Base-by-base conservation (phyloP, 352 stramenopile genomes). In the Phytophthora fragariaefolia region DNA sequence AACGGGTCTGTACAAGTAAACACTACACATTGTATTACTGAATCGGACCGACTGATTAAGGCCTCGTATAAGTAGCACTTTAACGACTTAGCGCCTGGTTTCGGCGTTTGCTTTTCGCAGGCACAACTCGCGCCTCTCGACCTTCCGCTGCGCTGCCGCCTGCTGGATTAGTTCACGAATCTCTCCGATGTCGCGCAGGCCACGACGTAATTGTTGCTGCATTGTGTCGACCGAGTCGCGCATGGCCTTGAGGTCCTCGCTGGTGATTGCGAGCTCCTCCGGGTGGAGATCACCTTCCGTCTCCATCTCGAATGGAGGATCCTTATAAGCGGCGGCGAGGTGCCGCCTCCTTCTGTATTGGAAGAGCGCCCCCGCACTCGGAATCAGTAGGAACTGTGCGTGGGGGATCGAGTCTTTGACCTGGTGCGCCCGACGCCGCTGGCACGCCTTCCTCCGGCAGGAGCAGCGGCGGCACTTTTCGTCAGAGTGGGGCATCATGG, bases 121-220 rank as follows among this genome's bases (percentile, higher is more conserved):
- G n/a, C 5, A n/a, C 43, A 60, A 53, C 23, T 57, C 23, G 15
- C n/a, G 48, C 12, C 8, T 51, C 45, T 68, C 52, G 27, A 13
- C 12, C 15, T 73, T 47, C 40, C 32, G 43, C 7, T 54, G 63
- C 20, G 28, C 40, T 36, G 40, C 55, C 18, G 48, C 63, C 40
- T 61, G 58, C 38, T 61, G 63, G 12, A 79, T 24, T n/a, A 79
- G 17, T 7, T 30, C 64, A 10, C 71, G 63, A 13, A 79, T 70
- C 49, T 74, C 63, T 22, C 66, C 45, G 24, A 79, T 61, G 12
- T 79, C 50, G 2, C 56, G 49, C 15, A 76, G 46, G 18, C 63
- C 71, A 17, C 61, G 67, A 40, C 46, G 60, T n/a, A 79, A 27
- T 50, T 76, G 67, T 22, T 61, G 54, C 55, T 74, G 67, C 71